Conservation (phyloP, 352 stramenopile species). For the Phytophthora aleatoria region DNA sequence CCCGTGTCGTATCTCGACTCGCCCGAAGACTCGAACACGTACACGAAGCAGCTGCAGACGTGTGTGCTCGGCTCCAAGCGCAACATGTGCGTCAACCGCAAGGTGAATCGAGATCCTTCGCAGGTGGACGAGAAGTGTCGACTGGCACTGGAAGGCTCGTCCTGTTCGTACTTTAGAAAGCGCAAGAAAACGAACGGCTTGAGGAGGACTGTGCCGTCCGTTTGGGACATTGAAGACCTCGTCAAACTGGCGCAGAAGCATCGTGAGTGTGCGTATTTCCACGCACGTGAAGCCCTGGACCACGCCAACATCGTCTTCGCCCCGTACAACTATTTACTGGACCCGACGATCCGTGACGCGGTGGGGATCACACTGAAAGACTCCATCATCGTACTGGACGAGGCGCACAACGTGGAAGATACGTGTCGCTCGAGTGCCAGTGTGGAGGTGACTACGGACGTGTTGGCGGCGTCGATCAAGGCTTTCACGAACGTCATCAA, state of each 20-base stretch:
- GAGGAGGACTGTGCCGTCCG: slow-evolving; percentile 46
- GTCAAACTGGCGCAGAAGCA: slow-evolving; percentile 73
- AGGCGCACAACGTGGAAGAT: slow-evolving; percentile 90
- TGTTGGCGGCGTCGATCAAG: slow-evolving; percentile 54
- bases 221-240: slow-evolving; percentile 90
- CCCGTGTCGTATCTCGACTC: slow-evolving; percentile 61
- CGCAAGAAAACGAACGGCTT: slow-evolving; percentile 44
- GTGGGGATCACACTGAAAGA: slow-evolving; percentile 76
- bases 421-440: slow-evolving; percentile 82
- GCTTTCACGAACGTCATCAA: slow-evolving; percentile 76
- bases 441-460: slow-evolving; percentile 66
- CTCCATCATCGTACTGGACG: slow-evolving; percentile 83
- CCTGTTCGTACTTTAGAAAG: slow-evolving; percentile 44
- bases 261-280: slow-evolving; percentile 83
- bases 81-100: slow-evolving; percentile 81
- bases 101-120: slow-evolving; percentile 61
- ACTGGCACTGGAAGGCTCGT: slow-evolving; percentile 33
- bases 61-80: slow-evolving; percentile 80
- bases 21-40: slow-evolving; percentile 37
- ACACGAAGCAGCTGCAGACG: slow-evolving; percentile 68
- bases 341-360: slow-evolving; percentile 73
- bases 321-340: slow-evolving; percentile 90
- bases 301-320: slow-evolving; percentile 84
- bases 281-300: slow-evolving; percentile 51
- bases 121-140: slow-evolving; percentile 83